Conservation (phyloP, 148 eudicot genomes). For the Pouteria glomerata region DNA sequence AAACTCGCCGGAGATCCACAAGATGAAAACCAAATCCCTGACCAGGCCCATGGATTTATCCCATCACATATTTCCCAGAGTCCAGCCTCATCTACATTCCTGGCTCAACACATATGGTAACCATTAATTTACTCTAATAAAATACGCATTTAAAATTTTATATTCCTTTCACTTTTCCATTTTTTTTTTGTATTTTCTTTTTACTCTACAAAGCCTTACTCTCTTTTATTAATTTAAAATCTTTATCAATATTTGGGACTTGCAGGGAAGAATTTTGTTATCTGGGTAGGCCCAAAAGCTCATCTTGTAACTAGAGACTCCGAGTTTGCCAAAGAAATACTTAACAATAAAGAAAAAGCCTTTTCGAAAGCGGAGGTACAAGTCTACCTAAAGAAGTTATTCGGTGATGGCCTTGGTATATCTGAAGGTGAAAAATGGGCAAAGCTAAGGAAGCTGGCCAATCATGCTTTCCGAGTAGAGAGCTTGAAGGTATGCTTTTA, state of each 20-base stretch:
- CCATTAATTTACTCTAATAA: too few species aligned
- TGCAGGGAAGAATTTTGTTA: background rate
- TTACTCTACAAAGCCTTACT: too few species aligned
- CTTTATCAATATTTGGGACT: too few species aligned
- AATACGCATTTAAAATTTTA: too few species aligned
- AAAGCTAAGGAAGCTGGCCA: slow-evolving; percentile 17
- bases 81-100: slow-evolving; percentile 1
- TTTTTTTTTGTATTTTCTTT: too few species aligned
- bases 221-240: too few species aligned
- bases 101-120: background rate
- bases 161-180: background rate
- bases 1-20: background rate
- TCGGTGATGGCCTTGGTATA: background rate
- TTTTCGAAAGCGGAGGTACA: background rate
- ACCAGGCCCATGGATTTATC: background rate
- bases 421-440: slow-evolving; percentile 19
- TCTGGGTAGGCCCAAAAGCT: background rate
- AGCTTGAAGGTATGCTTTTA: slow-evolving; percentile 10
- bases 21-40: background rate
- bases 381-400: background rate
- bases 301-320: background rate
- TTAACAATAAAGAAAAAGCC: background rate
- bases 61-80: background rate
- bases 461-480: slow-evolving; percentile 22
- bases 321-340: background rate